Evolutionary conservation across 2,329 filamentous ascomycete genomes (phyloP).

Genomic region (Fusarium duplospermum): DNA sequence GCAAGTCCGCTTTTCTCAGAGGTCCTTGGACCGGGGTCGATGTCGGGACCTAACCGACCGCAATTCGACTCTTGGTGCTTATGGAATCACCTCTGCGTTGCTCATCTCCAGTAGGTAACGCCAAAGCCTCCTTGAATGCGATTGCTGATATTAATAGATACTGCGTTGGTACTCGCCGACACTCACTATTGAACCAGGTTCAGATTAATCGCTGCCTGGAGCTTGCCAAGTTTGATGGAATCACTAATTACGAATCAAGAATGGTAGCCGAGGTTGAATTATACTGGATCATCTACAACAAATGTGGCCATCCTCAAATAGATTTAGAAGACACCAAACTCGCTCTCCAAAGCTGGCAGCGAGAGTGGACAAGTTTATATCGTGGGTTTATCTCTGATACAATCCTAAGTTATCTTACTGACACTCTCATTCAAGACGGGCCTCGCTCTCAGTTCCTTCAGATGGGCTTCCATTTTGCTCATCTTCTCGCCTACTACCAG

Average conservation of each 20-base stretch:
- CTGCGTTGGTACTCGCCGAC: conserved; percentile 43
- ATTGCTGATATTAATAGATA: conserved; percentile 21
- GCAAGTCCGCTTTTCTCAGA: conserved; percentile 37
- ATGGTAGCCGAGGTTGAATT: conserved; percentile 46
- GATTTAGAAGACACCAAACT: conserved; percentile 20
- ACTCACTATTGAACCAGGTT: conserved; percentile 28
- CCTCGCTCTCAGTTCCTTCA: conserved; percentile 46
- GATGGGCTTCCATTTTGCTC: conserved; percentile 46
- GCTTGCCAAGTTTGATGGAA: conserved; percentile 15
- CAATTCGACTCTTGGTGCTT: conserved; percentile 37
- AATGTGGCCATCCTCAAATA: conserved; percentile 20
- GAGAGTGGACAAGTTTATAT: conserved; percentile 38
- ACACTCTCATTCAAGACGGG: conserved; percentile 26
- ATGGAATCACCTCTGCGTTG: conserved; percentile 45
- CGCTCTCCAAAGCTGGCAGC: conserved; percentile 36
- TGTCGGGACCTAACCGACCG: not conserved
- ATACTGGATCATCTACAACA: conserved; percentile 44
- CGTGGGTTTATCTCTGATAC: conserved; percentile 12
- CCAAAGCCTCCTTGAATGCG: not conserved
- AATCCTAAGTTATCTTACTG: not conserved
- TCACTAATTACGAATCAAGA: conserved; percentile 41
- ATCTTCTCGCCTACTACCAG: conserved; percentile 40
- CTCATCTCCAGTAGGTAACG: conserved; percentile 41
- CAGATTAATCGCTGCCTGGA: conserved; percentile 38
- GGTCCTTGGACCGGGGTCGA: not conserved